Conservation (phyloP, 495 filamentous ascomycete genomes). For the Penicillium atrosanguineum region DNA sequence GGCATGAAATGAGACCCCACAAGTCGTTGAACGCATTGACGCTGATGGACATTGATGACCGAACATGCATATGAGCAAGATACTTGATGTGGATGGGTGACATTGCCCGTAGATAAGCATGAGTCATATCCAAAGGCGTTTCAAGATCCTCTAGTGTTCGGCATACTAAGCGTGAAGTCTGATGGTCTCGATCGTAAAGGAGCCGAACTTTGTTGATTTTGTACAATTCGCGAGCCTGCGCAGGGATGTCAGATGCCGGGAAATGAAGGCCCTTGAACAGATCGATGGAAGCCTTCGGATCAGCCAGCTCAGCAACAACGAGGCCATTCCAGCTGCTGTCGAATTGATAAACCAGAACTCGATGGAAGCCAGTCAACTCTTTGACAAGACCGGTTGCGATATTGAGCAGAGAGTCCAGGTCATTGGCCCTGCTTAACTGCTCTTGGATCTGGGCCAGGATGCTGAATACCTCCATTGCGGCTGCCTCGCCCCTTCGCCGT, state of each 20-base stretch:
- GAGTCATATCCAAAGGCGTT: constrained; percentile 77
- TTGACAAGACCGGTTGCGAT: constrained; percentile 45
- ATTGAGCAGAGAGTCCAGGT: constrained; percentile 55
- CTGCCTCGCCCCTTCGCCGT: constrained; percentile 75
- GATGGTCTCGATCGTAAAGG: constrained; percentile 38
- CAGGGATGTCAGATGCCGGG: constrained; percentile 87
- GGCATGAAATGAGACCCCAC: constrained; percentile 89
- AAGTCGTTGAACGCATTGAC: constrained; percentile 81
- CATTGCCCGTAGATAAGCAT: constrained; percentile 80
- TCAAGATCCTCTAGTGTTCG: constrained; percentile 72
- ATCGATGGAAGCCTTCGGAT: constrained; percentile 75
- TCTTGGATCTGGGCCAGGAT: constrained; percentile 71
- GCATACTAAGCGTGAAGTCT: constrained; percentile 75
- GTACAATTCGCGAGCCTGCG: constrained; percentile 78
- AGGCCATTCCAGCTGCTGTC: constrained; percentile 78
- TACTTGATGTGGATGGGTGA: constrained; percentile 90
- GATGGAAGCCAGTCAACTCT: constrained; percentile 89
- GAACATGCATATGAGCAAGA: constrained; percentile 83
- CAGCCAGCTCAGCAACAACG: constrained; percentile 85
- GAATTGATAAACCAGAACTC: constrained; percentile 93
- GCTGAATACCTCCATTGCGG: constrained; percentile 91
- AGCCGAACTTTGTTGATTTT: constrained; percentile 52
- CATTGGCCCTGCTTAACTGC: constrained; percentile 39
- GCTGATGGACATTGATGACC: constrained; percentile 92
- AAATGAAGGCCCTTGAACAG: constrained; percentile 90